These are phyloP conservation scores for Limonium bicolor DNA, from an alignment of 148 eudicot genomes.

Conservation along the genomic window DNA sequence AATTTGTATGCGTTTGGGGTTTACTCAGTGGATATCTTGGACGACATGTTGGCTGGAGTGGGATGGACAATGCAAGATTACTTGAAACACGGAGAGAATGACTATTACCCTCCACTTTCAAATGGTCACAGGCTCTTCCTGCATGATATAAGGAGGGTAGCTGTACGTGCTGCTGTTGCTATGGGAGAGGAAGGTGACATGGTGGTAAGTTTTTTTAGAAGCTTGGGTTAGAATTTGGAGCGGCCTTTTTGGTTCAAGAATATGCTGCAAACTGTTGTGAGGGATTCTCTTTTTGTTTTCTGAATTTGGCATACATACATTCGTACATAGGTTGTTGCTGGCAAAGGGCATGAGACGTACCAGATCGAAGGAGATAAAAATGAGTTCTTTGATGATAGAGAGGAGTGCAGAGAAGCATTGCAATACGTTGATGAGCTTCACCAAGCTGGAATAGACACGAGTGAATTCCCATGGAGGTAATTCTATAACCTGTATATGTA, in stretches of 20 bases:
- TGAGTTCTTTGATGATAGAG: constrained; percentile 87
- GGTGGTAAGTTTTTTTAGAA: constrained; percentile 51
- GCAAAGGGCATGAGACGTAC: constrained; percentile 79
- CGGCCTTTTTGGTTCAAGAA: background rate
- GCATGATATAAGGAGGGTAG: constrained; percentile 91
- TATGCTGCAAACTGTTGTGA: background rate
- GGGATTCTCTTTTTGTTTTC: too few relatives aligned
- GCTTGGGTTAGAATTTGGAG: background rate
- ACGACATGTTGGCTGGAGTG: constrained; percentile 91
- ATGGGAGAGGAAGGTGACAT: constrained; percentile 99
- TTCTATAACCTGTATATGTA: background rate
- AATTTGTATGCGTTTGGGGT: background rate
- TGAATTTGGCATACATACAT: too few relatives aligned
- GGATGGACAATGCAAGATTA: constrained; percentile 99
- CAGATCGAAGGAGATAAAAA: constrained; percentile 66
- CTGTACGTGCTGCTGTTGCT: constrained; percentile 94
- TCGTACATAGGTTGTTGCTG: constrained; percentile 67
- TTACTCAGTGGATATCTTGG: constrained; percentile 86
- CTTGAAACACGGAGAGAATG: constrained; percentile 85
- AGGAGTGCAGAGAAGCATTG: constrained; percentile 91
- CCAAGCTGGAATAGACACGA: constrained; percentile 96
- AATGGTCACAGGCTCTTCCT: constrained; percentile 89
- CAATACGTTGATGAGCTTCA: constrained; percentile 96
- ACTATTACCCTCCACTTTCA: constrained; percentile 92
- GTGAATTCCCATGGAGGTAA: constrained; percentile 99